These are phyloP conservation scores for Scheffersomyces spartinae DNA, from an alignment of 805 yeast species.

Conservation along the genomic window DNA sequence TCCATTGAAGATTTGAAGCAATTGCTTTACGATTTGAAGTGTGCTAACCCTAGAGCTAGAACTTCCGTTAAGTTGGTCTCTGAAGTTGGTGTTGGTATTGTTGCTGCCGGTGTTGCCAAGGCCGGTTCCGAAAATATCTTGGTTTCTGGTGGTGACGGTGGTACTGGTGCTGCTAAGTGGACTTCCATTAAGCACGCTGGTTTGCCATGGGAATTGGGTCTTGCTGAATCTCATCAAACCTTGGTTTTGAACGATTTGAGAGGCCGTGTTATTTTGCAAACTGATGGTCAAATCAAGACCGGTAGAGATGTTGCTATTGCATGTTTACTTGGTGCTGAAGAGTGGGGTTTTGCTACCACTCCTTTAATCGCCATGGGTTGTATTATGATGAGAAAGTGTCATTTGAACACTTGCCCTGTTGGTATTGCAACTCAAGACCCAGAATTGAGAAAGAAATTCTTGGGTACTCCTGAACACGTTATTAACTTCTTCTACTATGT, in stretches of 20 bases:
- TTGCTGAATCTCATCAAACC: constrained; percentile 97
- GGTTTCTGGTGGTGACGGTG: constrained; percentile 98
- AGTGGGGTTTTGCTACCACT: constrained; percentile 96
- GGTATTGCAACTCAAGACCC: constrained; percentile 99
- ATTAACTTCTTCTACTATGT: constrained; percentile 94
- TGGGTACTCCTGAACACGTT: constrained; percentile 97
- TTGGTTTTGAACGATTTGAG: constrained; percentile 89
- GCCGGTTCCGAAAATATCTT: constrained; percentile 96
- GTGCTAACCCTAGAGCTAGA: constrained; percentile 94
- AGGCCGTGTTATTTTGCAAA: constrained; percentile 90
- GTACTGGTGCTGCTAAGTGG: constrained; percentile 99
- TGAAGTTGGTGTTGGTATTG: constrained; percentile 98
- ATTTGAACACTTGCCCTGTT: constrained; percentile 89
- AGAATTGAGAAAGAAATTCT: constrained; percentile 77
- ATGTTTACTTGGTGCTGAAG: constrained; percentile 93
- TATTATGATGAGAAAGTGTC: constrained; percentile 93
- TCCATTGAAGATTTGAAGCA: constrained; percentile 97
- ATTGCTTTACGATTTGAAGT: constrained; percentile 89
- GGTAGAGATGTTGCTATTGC: constrained; percentile 97
- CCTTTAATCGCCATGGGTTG: constrained; percentile 97
- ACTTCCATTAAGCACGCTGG: constrained; percentile 97
- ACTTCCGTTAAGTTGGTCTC: constrained; percentile 94
- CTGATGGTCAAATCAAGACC: constrained; percentile 97
- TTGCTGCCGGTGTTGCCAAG: constrained; percentile 98
- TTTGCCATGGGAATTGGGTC: constrained; percentile 96